Percentiles rank a stretch among this genome's conserved stretches.
phyloP scores from a whole-genome alignment of 192 early-diverging fungal genomes.

The Coemansia sp. region DNA sequence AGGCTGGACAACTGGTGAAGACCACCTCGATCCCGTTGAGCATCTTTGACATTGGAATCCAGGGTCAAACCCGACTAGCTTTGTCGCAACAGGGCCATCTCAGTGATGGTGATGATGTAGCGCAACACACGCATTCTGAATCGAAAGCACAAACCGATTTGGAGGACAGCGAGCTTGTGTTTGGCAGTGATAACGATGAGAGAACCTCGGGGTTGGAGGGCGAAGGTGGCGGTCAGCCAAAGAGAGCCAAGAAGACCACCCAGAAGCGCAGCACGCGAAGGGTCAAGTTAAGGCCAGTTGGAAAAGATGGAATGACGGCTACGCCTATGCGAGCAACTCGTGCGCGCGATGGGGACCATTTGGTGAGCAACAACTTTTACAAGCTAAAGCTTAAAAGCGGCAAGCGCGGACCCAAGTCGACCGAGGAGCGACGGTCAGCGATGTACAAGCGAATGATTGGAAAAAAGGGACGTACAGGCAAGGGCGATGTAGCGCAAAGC shows the following conservation, averaged over 20 bases:
- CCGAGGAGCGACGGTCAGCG: slow-evolving; percentile 41
- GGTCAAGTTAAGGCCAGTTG: slow-evolving; percentile 45
- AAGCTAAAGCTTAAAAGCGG: slow-evolving; percentile 32
- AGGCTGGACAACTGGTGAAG: slow-evolving; percentile 32
- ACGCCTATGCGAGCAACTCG: slow-evolving; percentile 5
- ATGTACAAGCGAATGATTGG: slow-evolving; percentile 46
- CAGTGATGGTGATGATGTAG: slow-evolving; percentile 14
- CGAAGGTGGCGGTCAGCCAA: background rate
- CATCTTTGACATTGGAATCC: slow-evolving; percentile 19
- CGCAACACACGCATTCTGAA: background rate
- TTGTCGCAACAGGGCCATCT: slow-evolving; percentile 12
- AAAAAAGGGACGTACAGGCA: background rate
- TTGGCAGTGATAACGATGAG: slow-evolving; percentile 18
- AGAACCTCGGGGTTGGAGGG: background rate
- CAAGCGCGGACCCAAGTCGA: slow-evolving; percentile 28
- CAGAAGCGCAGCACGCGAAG: slow-evolving; percentile 54
- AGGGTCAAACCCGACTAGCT: slow-evolving; percentile 3
- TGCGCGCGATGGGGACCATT: slow-evolving; percentile 10
- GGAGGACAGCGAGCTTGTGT: slow-evolving; percentile 27
- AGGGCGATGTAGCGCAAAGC: background rate
- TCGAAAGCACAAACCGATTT: slow-evolving; percentile 3
- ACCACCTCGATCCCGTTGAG: slow-evolving; percentile 47
- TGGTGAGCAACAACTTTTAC: slow-evolving; percentile 54
- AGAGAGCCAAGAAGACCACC: slow-evolving; percentile 37
- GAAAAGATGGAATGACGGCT: slow-evolving; percentile 14